These are phyloP conservation scores for Nothopassalora personata DNA, from an alignment of 2,329 filamentous ascomycete genomes.

Conservation along the genomic window DNA sequence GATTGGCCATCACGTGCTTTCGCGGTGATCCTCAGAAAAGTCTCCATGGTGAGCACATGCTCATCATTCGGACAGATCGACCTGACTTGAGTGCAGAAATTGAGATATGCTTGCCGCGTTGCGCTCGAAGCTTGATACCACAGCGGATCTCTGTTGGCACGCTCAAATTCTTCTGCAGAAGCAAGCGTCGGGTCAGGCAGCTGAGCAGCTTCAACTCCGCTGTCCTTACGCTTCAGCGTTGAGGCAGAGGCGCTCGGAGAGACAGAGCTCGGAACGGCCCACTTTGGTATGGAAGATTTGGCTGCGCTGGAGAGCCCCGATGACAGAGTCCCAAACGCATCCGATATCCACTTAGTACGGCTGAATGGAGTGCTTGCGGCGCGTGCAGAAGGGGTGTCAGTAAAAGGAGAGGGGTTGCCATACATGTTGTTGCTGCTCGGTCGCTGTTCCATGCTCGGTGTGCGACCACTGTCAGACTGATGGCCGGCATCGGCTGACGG, in stretches of 20 bases:
- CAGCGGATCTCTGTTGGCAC: constrained; percentile 4
- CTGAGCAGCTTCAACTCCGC: background rate
- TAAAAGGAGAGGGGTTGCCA: constrained; percentile 17
- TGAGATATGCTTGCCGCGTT: constrained; percentile 14
- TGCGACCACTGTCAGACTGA: constrained; percentile 18
- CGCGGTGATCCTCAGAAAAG: constrained; percentile 24
- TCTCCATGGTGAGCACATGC: constrained; percentile 21
- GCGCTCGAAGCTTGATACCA: constrained; percentile 15
- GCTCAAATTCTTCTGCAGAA: background rate
- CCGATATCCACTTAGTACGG: constrained; percentile 10
- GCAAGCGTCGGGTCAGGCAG: too few relatives aligned
- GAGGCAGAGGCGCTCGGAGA: constrained; percentile 3
- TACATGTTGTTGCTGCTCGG: constrained; percentile 32
- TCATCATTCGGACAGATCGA: constrained; percentile 7
- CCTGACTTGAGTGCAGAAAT: constrained; percentile 4
- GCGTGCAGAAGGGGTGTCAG: constrained; percentile 4
- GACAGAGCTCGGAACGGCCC: constrained; percentile 28
- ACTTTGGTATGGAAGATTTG: constrained; percentile 20
- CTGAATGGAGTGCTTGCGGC: constrained; percentile 10
- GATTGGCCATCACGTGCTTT: constrained; percentile 15
- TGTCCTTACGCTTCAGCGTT: background rate
- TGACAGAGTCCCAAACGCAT: constrained; percentile 18
- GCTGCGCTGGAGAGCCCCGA: constrained; percentile 9
- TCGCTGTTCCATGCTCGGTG: constrained; percentile 26
- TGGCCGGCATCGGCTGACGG: constrained; percentile 6